Evolutionary conservation across 257 asterid species (phyloP), one percentile per base, ranked within the genome.

Genomic region (Solanum rostratum): DNA sequence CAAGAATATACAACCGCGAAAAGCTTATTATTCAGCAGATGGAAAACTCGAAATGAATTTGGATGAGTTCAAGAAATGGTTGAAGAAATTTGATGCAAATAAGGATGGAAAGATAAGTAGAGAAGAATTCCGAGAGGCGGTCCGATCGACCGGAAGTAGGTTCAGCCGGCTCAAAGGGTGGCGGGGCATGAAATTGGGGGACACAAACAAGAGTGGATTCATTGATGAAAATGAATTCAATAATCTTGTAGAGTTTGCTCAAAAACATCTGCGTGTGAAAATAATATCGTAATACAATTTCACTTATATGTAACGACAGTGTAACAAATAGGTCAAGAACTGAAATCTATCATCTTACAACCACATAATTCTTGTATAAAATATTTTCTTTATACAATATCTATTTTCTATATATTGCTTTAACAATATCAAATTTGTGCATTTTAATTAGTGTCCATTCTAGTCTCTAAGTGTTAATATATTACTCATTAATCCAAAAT

Each of bases 1-100:
- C 33, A 81, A 27, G 69, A 83, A 24, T 27, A 43, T 22, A 49
- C 41, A 9, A 73, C 3, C 30, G 0, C 30, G 43, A 1, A 45
- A 18, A n/a, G 7, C 30, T 24, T n/a, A 57, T 57, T 57, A 57
- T n/a, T n/a, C 65, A n/a, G 49, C 57, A 0, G 85, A 88, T 82
- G 90, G 87, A 9, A 88, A 88, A 63, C 52, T 66, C 2, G 90
- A 82, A 29, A 85, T 90, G 87, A 81, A 70, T 22, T 16, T 78
- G 1, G 88, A 90, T 12, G 90, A 90, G 59, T 91, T 89, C 90
- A 90, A 84, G 80, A 87, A 70, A 53, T 91, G 92, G 92, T 65
- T 91, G 63, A 87, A 79, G 86, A 87, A 62, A 6, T 90, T 90
- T 69, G 91, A 90, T n/a, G 11, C 13, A 0, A 63, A 90, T 69